Percentiles rank a stretch among this genome's conserved stretches.
Evolutionary conservation across 108 stramenopile genomes (phyloP).

Genomic region (Nitzschia sp.): DNA sequence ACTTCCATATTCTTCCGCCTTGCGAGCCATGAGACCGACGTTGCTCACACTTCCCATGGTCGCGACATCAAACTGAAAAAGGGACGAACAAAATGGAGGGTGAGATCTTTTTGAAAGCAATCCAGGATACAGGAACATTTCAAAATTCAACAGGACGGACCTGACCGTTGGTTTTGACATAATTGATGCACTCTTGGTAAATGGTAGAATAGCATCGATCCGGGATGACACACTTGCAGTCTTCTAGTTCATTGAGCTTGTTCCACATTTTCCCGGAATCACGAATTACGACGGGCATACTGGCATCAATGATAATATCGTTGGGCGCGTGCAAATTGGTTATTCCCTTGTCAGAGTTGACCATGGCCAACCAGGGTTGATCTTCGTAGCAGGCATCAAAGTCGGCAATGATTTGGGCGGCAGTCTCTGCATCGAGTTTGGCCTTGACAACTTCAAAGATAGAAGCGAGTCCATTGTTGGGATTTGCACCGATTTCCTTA

Average conservation of each 20-base stretch:
- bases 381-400: constrained; percentile 83
- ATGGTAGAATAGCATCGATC: constrained; percentile 91
- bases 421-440: constrained; percentile 57
- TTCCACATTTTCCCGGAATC: constrained; percentile 97
- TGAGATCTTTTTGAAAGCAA: no score
- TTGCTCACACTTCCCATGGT: constrained; percentile 69
- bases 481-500: constrained; percentile 86
- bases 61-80: constrained; percentile 63
- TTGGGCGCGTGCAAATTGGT: constrained; percentile 90
- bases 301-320: constrained; percentile 91
- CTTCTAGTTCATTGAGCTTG: constrained; percentile 84
- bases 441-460: constrained; percentile 62
- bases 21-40: constrained; percentile 92
- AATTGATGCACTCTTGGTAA: constrained; percentile 88
- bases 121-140: not conserved
- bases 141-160: not conserved
- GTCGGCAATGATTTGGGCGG: constrained; percentile 65
- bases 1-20: constrained; percentile 94
- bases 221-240: constrained; percentile 92
- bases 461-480: constrained; percentile 84
- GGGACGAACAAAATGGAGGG: not conserved
- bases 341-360: constrained; percentile 88
- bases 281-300: constrained; percentile 89
- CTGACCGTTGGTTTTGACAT: constrained; percentile 85
- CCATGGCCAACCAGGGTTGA: constrained; percentile 94